Base-by-base conservation (phyloP, 2,329 filamentous ascomycete species). In the Colletotrichum costaricense region DNA sequence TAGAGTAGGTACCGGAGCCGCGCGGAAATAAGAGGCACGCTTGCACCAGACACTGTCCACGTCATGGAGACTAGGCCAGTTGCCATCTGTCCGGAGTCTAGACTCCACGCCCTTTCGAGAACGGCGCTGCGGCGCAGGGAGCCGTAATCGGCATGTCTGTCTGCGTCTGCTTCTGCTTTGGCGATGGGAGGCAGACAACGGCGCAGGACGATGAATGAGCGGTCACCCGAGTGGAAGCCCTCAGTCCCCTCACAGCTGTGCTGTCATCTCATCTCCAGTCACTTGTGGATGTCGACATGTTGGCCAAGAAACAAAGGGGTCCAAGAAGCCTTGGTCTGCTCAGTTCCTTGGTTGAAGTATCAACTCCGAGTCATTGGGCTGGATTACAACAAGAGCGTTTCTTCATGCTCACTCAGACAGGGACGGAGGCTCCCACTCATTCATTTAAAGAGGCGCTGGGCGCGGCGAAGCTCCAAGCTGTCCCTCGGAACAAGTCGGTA, bases 401-500 rank as follows among this genome's bases (percentile, higher is more conserved):
- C 14, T 56, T 54, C 24, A 46, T 11, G 28, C 46, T 7, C 38
- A 19, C 38, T 19, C 38, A 19, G 38, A 42, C 16, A 42, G 16
- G 12, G 33, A 16, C 5, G 12, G 16, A 42, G 16, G 38, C 16
- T 30, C 22, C 14, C 8, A 14, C 33, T 16, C 12, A 56, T 28
- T 16, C 52, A 16, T 57, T 28, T 46, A 22, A 33, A 56, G 59
- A 30, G 5, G 24, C 62, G 62, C 67, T 24, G 35, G 55, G 38
- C 60, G 33, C 70, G 59, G 70, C 63, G 67, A 52, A 19, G 1
- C 2, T 14, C 14, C 5, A 42, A 63, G 24, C 28, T 14, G 11
- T 14, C 38, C 22, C 33, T 55, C 60, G 60, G 49, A 56, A 26
- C 14, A 65, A 33, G 46, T 65, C 67, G 60, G 67, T 55, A 65